A percentile compares a stretch with the other conserved stretches of the same genome.
These are phyloP conservation scores for Abortiporus biennis DNA, from an alignment of 1,284 basidiomycete species.

Conservation along the genomic window DNA sequence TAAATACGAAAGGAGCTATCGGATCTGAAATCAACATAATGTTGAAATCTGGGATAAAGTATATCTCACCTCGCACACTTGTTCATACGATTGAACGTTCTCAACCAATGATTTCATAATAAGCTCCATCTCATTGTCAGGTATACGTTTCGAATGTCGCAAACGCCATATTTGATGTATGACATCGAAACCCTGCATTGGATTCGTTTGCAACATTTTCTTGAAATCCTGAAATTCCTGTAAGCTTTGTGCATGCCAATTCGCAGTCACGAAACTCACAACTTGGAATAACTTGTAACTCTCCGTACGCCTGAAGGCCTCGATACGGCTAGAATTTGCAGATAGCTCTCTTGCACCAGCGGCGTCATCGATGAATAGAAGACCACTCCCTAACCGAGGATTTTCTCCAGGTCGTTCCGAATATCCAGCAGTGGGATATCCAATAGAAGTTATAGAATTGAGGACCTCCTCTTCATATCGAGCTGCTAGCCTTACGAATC, in stretches of 20 bases:
- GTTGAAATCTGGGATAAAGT: background rate
- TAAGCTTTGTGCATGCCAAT: background rate
- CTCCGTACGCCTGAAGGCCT: conserved; percentile 72
- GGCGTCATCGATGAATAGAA: conserved; percentile 62
- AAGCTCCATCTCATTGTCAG: conserved; percentile 60
- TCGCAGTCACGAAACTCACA: conserved; percentile 31
- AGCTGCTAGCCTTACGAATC: conserved; percentile 73
- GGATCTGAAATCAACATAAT: background rate
- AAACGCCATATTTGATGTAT: conserved; percentile 69
- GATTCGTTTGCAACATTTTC: conserved; percentile 32
- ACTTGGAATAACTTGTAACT: conserved; percentile 57
- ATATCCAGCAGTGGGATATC: conserved; percentile 46
- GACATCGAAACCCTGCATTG: conserved; percentile 65
- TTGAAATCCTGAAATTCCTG: conserved; percentile 48
- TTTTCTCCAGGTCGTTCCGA: conserved; percentile 30
- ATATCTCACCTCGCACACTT: conserved; percentile 77
- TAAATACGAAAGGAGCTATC: conserved; percentile 71
- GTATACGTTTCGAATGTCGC: conserved; percentile 53
- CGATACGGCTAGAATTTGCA: conserved; percentile 68
- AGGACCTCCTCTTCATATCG: conserved; percentile 73
- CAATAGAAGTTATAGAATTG: conserved; percentile 56
- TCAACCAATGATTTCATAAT: conserved; percentile 75
- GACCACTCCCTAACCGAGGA: conserved; percentile 57
- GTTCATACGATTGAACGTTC: conserved; percentile 72
- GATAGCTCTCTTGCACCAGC: conserved; percentile 54